Percentiles rank a stretch among this genome's conserved stretches.
These are phyloP conservation scores for Candolleomyces eurysporus DNA, from an alignment of 768 basidiomycete species.

Conservation along the genomic window DNA sequence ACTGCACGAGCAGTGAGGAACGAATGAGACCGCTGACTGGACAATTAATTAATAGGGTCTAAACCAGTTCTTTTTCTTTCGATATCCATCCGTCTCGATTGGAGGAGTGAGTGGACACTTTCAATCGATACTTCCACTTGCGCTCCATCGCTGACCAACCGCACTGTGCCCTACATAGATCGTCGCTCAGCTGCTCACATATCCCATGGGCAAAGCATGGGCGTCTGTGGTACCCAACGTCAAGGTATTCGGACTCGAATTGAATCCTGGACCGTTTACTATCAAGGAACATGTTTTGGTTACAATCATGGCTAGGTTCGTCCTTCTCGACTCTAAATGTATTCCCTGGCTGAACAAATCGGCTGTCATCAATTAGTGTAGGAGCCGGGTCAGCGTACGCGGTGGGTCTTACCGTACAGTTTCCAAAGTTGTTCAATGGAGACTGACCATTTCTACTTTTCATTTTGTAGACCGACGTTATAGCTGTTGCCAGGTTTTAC, in stretches of 20 bases:
- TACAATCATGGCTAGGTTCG: slow-evolving; percentile 46
- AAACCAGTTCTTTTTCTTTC: slow-evolving; percentile 54
- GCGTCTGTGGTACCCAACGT: slow-evolving; percentile 53
- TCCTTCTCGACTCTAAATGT: slow-evolving; percentile 12
- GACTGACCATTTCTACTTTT: no score
- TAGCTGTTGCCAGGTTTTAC: slow-evolving; percentile 76
- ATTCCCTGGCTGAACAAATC: no score
- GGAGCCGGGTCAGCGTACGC: no score
- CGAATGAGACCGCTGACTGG: background rate
- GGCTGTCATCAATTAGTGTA: no score
- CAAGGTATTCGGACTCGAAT: slow-evolving; percentile 46
- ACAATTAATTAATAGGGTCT: background rate
- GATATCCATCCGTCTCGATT: slow-evolving; percentile 66
- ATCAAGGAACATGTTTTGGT: slow-evolving; percentile 74
- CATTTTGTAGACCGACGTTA: slow-evolving; percentile 49
- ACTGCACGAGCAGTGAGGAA: no score
- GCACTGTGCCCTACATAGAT: slow-evolving; percentile 33
- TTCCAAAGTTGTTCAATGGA: no score
- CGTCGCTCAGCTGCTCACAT: slow-evolving; percentile 67
- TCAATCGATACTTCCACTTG: slow-evolving; percentile 20
- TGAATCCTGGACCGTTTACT: slow-evolving; percentile 70
- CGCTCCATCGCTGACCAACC: background rate
- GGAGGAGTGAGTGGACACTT: slow-evolving; percentile 33
- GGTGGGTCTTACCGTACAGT: no score
- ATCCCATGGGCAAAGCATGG: slow-evolving; percentile 63